A percentile compares a stretch with the other conserved stretches of the same genome.
phyloP scores from a whole-genome alignment of 768 basidiomycete species.

The Multifurca ochricompacta region DNA sequence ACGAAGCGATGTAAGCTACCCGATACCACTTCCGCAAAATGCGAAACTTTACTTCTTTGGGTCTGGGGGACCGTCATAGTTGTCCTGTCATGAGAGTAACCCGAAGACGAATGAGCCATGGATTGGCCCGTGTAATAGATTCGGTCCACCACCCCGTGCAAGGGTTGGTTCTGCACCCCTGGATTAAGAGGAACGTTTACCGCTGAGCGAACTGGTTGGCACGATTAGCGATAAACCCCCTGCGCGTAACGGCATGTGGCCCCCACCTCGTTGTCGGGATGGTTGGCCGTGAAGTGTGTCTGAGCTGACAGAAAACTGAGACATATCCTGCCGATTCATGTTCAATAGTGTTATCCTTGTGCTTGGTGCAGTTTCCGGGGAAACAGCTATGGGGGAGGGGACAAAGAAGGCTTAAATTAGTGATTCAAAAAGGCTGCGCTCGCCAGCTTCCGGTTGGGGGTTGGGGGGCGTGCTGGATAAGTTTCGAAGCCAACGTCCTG shows the following conservation, averaged over 20 bases:
- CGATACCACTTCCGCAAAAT: no score
- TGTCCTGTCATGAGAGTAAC: no score
- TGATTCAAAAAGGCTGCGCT: background rate
- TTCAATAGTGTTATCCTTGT: background rate
- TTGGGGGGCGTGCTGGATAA: slow-evolving; percentile 2
- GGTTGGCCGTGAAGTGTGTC: background rate
- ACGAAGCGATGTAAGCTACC: no score
- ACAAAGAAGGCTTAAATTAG: background rate
- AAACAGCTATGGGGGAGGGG: background rate
- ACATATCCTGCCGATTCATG: background rate
- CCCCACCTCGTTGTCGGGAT: background rate
- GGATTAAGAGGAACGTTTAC: background rate
- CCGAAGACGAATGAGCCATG: background rate
- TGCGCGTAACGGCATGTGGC: background rate
- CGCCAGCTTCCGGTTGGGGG: background rate
- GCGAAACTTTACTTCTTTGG: no score
- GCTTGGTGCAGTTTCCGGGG: background rate
- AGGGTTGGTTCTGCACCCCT: background rate
- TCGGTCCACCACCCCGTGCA: background rate
- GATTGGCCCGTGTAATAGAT: background rate
- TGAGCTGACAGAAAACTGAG: background rate
- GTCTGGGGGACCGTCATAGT: no score
- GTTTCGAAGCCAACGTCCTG: background rate
- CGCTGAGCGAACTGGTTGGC: background rate
- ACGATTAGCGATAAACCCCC: background rate